Conservation (phyloP, 225 moss, liverwort and hornwort genomes). For the Marchantia polymorpha region DNA sequence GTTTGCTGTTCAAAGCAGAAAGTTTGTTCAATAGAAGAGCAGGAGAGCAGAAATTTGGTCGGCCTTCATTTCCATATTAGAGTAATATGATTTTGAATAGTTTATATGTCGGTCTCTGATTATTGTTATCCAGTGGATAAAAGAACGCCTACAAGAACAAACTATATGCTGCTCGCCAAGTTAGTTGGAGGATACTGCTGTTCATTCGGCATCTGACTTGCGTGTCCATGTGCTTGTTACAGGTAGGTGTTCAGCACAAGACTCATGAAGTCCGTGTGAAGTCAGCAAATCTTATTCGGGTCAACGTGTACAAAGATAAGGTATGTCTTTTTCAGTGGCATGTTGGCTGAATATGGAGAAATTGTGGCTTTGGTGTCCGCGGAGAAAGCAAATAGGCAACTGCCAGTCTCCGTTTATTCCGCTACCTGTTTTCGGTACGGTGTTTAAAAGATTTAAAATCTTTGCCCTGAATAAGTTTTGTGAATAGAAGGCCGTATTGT, state of each 20-base stretch:
- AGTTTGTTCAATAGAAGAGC: too few relatives aligned
- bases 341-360: not conserved
- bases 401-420: not conserved
- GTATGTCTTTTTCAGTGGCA: slow-evolving; percentile 27
- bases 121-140: too few relatives aligned
- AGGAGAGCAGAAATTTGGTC: too few relatives aligned
- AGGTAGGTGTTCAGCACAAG: slow-evolving; percentile 96
- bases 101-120: too few relatives aligned
- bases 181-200: too few relatives aligned
- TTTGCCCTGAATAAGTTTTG: too few relatives aligned
- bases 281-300: slow-evolving; percentile 72
- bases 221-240: slow-evolving; percentile 16
- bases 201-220: not conserved
- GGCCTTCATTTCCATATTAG: too few relatives aligned
- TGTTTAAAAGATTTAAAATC: not conserved
- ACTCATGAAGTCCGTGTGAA: slow-evolving; percentile 76
- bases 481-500: too few relatives aligned
- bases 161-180: too few relatives aligned
- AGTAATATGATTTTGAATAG: too few relatives aligned
- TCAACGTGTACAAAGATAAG: slow-evolving; percentile 94
- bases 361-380: not conserved
- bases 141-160: too few relatives aligned
- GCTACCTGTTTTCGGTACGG: not conserved
- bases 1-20: too few relatives aligned
- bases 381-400: not conserved